Evolutionary conservation across 371 early-diverging fungal species (phyloP).

Genomic region (Amoeboaphelidium protococcarum): DNA sequence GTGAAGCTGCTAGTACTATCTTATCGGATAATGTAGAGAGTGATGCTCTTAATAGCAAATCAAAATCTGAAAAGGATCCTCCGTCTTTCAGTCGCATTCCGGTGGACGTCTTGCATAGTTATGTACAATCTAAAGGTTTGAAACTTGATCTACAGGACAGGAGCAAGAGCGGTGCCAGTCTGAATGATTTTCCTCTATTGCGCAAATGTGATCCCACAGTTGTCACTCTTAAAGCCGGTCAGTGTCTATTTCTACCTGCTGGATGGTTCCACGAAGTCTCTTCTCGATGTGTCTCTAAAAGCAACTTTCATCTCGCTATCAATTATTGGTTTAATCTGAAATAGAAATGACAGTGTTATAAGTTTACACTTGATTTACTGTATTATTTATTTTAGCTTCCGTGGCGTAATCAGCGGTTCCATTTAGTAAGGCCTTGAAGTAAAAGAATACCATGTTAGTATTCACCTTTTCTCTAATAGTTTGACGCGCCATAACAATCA

Average conservation of each 20-base stretch:
- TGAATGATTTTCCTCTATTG: slow-evolving; percentile 5
- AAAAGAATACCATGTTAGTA: too few species aligned
- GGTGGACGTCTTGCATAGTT: not conserved
- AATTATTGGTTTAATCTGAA: not conserved
- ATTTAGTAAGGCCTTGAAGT: too few species aligned
- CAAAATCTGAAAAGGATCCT: slow-evolving; percentile 10
- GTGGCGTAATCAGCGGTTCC: too few species aligned
- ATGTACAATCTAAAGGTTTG: not conserved
- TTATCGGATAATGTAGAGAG: slow-evolving; percentile 1
- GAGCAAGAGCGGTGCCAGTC: slow-evolving; percentile 1
- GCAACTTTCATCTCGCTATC: not conserved
- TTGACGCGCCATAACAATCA: too few species aligned
- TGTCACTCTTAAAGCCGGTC: slow-evolving; percentile 9
- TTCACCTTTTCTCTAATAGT: too few species aligned
- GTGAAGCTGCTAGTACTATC: slow-evolving; percentile 7
- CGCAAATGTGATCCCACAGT: slow-evolving; percentile 4
- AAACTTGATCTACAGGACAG: not conserved
- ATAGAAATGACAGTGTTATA: too few species aligned
- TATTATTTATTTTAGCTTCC: too few species aligned
- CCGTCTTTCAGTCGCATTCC: slow-evolving; percentile 10
- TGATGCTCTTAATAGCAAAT: not conserved
- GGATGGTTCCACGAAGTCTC: slow-evolving; percentile 25
- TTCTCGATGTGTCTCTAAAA: slow-evolving; percentile 1
- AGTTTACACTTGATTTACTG: too few species aligned
- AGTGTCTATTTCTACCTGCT: slow-evolving; percentile 18